A percentile compares a stretch with the other conserved stretches of the same genome.
Evolutionary conservation across 225 moss, liverwort and hornwort species (phyloP).

Genomic region (Bryoerythrophyllum caledonicum): DNA sequence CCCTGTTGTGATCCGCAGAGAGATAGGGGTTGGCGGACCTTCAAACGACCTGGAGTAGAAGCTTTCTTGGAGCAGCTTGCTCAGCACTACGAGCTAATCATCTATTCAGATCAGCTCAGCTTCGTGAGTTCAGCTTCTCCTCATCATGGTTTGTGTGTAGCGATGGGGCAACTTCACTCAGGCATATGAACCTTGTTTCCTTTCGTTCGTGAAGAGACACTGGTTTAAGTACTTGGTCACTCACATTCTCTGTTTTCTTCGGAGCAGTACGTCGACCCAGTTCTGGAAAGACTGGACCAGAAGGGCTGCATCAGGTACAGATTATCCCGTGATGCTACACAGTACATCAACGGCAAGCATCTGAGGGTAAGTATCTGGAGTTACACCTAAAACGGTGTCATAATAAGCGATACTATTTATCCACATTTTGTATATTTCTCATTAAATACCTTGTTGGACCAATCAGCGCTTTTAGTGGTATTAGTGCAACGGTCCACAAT

Average conservation of each 20-base stretch:
- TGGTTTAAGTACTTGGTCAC: background rate
- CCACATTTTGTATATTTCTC: no score
- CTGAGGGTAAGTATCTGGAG: slow-evolving; percentile 62
- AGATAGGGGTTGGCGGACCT: slow-evolving; percentile 98
- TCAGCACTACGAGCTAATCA: slow-evolving; percentile 92
- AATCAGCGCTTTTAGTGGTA: no score
- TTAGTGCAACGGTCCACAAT: no score
- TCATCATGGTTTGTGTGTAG: background rate
- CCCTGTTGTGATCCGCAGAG: slow-evolving; percentile 53
- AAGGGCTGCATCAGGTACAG: slow-evolving; percentile 94
- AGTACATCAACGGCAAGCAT: slow-evolving; percentile 94
- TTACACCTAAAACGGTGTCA: background rate
- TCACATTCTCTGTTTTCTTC: slow-evolving; percentile 9
- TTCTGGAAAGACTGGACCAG: slow-evolving; percentile 86
- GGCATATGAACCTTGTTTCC: background rate
- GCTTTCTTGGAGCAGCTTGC: slow-evolving; percentile 96
- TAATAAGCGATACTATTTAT: background rate
- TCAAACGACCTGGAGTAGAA: slow-evolving; percentile 97
- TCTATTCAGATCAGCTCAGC: slow-evolving; percentile 92
- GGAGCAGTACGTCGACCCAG: slow-evolving; percentile 89
- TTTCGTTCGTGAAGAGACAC: background rate
- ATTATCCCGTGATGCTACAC: slow-evolving; percentile 93
- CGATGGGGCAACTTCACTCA: slow-evolving; percentile 2
- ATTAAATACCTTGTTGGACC: no score
- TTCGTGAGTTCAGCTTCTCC: slow-evolving; percentile 66